A percentile compares a stretch with the other conserved stretches of the same genome.
Conservation (phyloP, 2,329 filamentous ascomycete species). For the Fusarium sp. region DNA sequence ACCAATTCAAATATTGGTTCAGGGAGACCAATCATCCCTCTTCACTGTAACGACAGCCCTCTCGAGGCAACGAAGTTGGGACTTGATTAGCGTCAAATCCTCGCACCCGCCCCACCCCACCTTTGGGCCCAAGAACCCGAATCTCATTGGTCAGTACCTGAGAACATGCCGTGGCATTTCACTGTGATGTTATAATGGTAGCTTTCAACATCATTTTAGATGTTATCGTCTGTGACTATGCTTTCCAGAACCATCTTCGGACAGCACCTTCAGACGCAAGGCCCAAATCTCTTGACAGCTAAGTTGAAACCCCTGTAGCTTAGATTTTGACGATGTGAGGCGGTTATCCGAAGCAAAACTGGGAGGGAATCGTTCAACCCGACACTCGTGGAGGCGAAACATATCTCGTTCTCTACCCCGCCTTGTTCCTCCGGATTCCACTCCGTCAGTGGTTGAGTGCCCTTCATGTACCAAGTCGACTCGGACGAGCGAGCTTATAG, state of each 20-base stretch:
- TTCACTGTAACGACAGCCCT: slow-evolving; percentile 3
- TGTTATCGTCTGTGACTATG: background rate
- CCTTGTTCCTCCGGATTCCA: slow-evolving; percentile 16
- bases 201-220: background rate
- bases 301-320: slow-evolving; percentile 7
- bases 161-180: background rate
- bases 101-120: slow-evolving; percentile 17
- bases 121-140: slow-evolving; percentile 17
- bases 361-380: slow-evolving; percentile 26
- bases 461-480: background rate
- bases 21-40: background rate
- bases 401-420: slow-evolving; percentile 24
- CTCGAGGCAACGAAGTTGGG: slow-evolving; percentile 13
- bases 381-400: slow-evolving; percentile 27
- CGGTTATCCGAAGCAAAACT: slow-evolving; percentile 27
- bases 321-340: slow-evolving; percentile 21
- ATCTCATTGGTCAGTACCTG: slow-evolving; percentile 18
- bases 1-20: slow-evolving; percentile 14
- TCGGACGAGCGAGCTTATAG: slow-evolving; percentile 12
- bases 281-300: background rate
- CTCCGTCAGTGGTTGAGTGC: background rate
- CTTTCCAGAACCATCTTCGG: background rate
- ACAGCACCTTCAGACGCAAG: background rate
- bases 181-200: background rate
- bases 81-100: slow-evolving; percentile 26